Percentiles rank a stretch among this genome's conserved stretches.
Evolutionary conservation across 169 alveolate species (phyloP).

Genomic region (Pseudocohnilembus persalinus): DNA sequence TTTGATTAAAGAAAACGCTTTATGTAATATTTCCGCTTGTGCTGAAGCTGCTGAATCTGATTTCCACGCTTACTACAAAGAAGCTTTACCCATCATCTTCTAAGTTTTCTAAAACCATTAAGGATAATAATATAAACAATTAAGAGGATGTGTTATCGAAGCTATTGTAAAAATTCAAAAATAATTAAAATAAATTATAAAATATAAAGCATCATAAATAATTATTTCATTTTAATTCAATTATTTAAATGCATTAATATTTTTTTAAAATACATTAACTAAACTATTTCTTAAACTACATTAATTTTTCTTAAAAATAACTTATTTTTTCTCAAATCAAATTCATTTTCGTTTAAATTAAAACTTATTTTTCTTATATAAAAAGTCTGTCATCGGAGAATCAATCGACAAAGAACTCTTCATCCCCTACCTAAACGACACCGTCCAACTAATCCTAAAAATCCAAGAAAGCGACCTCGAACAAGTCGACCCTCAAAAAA

Average conservation of each 20-base stretch:
- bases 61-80: conserved; percentile 60
- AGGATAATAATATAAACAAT: conserved; percentile 53
- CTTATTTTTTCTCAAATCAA: too few relatives aligned
- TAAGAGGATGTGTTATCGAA: conserved; percentile 78
- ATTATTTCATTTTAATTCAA: too few relatives aligned
- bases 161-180: conserved; percentile 6
- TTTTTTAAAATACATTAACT: too few relatives aligned
- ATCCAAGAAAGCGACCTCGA: conserved; percentile 55
- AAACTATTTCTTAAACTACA: too few relatives aligned
- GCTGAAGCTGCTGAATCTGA: conserved; percentile 66
- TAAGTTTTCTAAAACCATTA: conserved; percentile 38
- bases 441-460: conserved; percentile 50
- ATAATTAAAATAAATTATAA: too few relatives aligned
- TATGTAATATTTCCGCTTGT: conserved; percentile 65
- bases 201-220: too few relatives aligned
- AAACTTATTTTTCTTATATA: too few relatives aligned
- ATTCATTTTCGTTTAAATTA: too few relatives aligned
- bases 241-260: too few relatives aligned
- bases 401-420: conserved; percentile 65
- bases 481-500: conserved; percentile 61
- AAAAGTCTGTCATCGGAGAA: conserved; percentile 55
- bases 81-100: conserved; percentile 47
- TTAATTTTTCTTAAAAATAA: too few relatives aligned
- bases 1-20: conserved; percentile 68
- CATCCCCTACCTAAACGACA: conserved; percentile 52